Evolutionary conservation across 2,329 filamentous ascomycete species (phyloP), one percentile per base, ranked within the genome.

Genomic region (Ceratocystis variospora): DNA sequence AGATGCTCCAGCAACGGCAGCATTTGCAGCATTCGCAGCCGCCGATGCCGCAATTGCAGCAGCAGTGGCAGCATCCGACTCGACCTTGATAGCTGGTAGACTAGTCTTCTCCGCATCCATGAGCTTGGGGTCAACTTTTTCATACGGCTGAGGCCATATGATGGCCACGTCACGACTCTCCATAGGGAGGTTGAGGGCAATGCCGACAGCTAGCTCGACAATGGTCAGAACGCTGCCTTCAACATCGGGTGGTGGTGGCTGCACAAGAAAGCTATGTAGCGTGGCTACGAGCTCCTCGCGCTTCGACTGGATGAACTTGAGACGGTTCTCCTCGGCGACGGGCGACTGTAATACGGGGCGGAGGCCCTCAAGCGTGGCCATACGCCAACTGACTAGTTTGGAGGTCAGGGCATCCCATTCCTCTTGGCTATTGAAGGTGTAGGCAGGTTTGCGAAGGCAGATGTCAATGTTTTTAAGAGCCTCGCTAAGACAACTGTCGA

Each of bases 321-420:
- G 76, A 37, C 87, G 85, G 75, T 91, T 82, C 10, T 88, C 83
- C 12, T 80, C 79, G 57, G 85, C 87, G 65, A 87, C 81, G 0
- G 83, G 78, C 3, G 87, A 84, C 66, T 82, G 81, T 19, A 97
- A 80, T 45, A 83, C 75, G 64, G 88, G 85, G 69, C 87, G 82
- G 19, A 99, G 80, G n/a, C 93, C 94, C 72, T 99, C 94, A 17
- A 97, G 79, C 2, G 94, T 99, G 2, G 93, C 87, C 76, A 97
- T 85, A 68, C 94, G 86, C 94, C 94, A 99, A 73, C 88, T 90
- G 68, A 96, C 86, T 57, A 97, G 85, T 76, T 96, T 96, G 59
- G 87, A 84, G 25, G 89, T 89, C 66, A 96, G 81, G 0, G 92
- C 91, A 64, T 97, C 91, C 71, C 88, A 89, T 73, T 97, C 93